Evolutionary conservation across 2,329 filamentous ascomycete species (phyloP), one percentile per base, ranked within the genome.

Genomic region (Nannizzia gypsea): DNA sequence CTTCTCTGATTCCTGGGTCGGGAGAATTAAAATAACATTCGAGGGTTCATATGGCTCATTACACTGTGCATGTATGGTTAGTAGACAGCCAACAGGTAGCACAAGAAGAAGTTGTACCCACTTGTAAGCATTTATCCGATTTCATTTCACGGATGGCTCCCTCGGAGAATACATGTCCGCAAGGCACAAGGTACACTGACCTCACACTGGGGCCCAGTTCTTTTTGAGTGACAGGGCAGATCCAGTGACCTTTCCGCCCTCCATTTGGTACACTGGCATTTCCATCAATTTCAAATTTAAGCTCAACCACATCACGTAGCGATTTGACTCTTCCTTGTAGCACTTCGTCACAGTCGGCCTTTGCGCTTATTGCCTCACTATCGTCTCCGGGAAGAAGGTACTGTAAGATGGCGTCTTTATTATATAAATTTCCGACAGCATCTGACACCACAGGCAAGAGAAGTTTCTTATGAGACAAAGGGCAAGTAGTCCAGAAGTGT

Each of bases 121-220:
- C 80, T 73, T 80, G 75, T 63, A 83, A 69, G 66, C 83, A 86
- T 64, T 76, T 78, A 64, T 88, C 86, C 1, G 76, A 80, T 24
- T 79, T 78, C n/a, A 95, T 83, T 73, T 93, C 88, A 65, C 86
- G 88, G 65, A 97, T 85, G 6, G 90, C 90, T 58, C 85, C 84
- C 63, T 95, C 90, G 0, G 89, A 86, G 73, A 97, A 97, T 0
- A 89, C 91, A 77, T 99, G 95, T 0, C 93, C 95, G 68, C 93
- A 99, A 0, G 93, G 93, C 3, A 97, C 89, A 2, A 99, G 68
- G 68, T 97, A 99, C 1, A 95, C 89, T 0, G 90, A 81, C 72
- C 87, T 92, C 15, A 86, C 85, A 3, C 80, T 80, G 0, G 90
- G 85, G 0, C 93, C 93, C 24, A 99, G 75, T 70, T 88, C 85